Percentiles rank a stretch among this genome's conserved stretches.
These are phyloP conservation scores for Hymenoscyphus fructigenus DNA, from an alignment of 2,329 filamentous ascomycete genomes.

Conservation along the genomic window DNA sequence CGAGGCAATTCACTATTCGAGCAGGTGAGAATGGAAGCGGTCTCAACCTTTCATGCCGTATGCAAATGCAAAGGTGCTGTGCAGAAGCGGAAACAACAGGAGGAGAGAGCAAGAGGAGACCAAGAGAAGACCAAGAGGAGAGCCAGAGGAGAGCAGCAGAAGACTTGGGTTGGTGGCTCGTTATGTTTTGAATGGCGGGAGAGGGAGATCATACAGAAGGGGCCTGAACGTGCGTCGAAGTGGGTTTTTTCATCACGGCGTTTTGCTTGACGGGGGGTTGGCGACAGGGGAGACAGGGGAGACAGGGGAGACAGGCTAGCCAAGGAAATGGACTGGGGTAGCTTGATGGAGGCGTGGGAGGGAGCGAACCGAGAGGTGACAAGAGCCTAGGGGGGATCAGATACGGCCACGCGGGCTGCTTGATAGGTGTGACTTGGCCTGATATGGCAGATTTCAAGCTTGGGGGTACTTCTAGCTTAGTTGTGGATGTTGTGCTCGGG, in stretches of 20 bases:
- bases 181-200: slow-evolving; percentile 7
- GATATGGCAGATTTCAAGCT: background rate
- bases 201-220: slow-evolving; percentile 17
- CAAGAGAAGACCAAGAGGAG: no score
- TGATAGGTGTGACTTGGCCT: background rate
- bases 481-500: background rate
- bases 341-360: background rate
- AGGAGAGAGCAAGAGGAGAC: slow-evolving; percentile 23
- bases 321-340: background rate
- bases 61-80: slow-evolving; percentile 7
- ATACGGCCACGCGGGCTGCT: background rate
- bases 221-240: slow-evolving; percentile 11
- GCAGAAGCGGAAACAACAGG: background rate
- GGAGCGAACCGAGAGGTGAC: background rate
- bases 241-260: slow-evolving; percentile 8
- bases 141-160: slow-evolving; percentile 19
- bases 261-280: slow-evolving; percentile 4
- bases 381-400: background rate
- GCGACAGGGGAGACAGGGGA: background rate
- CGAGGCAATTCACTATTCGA: slow-evolving; percentile 12
- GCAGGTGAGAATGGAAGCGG: background rate
- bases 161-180: background rate
- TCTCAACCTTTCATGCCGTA: background rate
- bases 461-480: no score
- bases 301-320: background rate